phyloP scores from a whole-genome alignment of 805 yeast species.

The Starmerella apis region DNA sequence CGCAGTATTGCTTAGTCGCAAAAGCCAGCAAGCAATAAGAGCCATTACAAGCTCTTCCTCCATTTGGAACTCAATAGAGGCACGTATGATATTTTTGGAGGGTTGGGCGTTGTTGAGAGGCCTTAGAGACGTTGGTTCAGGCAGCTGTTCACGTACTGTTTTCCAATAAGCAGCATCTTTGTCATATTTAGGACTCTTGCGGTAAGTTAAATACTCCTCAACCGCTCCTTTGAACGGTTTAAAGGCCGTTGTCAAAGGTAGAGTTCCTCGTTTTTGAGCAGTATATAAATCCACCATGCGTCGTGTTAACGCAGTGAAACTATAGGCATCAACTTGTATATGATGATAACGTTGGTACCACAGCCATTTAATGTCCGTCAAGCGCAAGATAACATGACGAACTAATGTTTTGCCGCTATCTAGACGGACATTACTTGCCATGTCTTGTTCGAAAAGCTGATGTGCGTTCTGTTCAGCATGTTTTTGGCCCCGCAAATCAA shows the following conservation, averaged over 20 bases:
- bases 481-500: conserved; percentile 6
- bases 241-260: neutral
- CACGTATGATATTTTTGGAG: conserved; percentile 12
- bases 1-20: conserved; percentile 10
- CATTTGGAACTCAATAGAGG: neutral
- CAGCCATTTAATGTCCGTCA: neutral
- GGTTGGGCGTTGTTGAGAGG: conserved; percentile 12
- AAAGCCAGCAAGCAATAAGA: conserved; percentile 12
- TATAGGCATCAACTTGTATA: conserved; percentile 17
- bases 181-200: neutral
- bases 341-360: conserved; percentile 21
- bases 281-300: conserved; percentile 17
- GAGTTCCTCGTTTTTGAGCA: neutral
- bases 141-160: conserved; percentile 3
- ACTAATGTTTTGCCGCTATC: conserved; percentile 3
- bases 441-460: conserved; percentile 5
- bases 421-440: conserved; percentile 3
- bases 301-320: conserved; percentile 18
- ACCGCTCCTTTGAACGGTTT: conserved; percentile 7
- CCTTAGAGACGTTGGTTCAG: conserved; percentile 5
- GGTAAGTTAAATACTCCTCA: conserved; percentile 11
- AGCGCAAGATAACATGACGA: conserved; percentile 8
- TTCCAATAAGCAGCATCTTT: conserved; percentile 17
- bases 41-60: conserved; percentile 14
- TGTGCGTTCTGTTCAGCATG: neutral